Evolutionary conservation across 345 rosid species (phyloP).

Genomic region (Rhodamnia argentea): DNA sequence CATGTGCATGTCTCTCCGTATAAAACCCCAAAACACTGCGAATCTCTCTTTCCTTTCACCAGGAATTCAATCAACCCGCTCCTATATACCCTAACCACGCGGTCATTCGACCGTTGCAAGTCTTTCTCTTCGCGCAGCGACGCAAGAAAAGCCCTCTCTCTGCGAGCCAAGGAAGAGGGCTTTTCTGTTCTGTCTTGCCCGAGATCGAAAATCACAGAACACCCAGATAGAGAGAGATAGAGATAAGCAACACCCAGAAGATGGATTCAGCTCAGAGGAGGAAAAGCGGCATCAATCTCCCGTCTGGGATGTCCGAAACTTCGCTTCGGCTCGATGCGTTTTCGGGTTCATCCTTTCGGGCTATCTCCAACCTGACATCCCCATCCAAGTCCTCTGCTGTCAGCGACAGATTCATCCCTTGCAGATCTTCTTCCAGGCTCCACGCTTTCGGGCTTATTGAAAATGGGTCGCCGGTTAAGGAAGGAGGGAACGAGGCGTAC

Average conservation of each 20-base stretch:
- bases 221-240: neutral
- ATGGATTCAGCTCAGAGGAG: slow-evolving; percentile 17
- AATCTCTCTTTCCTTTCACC: neutral
- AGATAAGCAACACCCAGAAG: neutral
- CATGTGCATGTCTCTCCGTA: neutral
- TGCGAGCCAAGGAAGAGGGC: neutral
- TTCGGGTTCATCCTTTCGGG: slow-evolving; percentile 42
- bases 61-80: neutral
- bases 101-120: neutral
- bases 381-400: slow-evolving; percentile 67
- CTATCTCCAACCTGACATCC: slow-evolving; percentile 60
- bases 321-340: slow-evolving; percentile 54
- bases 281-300: slow-evolving; percentile 76
- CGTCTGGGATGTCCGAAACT: slow-evolving; percentile 75
- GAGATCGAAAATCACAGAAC: neutral
- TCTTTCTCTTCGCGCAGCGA: neutral
- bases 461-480: slow-evolving; percentile 70
- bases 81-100: neutral
- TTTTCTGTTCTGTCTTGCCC: neutral
- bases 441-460: slow-evolving; percentile 81
- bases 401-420: slow-evolving; percentile 92
- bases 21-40: neutral
- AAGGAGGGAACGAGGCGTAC: slow-evolving; percentile 88
- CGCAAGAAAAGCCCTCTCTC: neutral
- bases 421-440: slow-evolving; percentile 90